phyloP scores from a whole-genome alignment of 306 rosid species.

The Lupinus albus region DNA sequence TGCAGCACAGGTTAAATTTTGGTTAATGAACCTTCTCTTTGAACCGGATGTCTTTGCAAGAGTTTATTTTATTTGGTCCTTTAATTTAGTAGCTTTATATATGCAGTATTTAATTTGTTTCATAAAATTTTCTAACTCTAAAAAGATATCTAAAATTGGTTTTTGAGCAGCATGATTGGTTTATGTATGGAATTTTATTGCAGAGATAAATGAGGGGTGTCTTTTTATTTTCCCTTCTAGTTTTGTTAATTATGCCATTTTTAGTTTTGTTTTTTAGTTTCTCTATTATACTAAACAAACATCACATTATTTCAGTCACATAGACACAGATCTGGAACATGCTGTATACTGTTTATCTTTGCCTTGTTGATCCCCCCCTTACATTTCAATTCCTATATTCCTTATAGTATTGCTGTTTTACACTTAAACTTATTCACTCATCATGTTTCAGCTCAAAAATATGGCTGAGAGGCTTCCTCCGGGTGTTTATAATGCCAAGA shows the following conservation, averaged over 20 bases:
- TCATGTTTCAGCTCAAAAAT: constrained; percentile 77
- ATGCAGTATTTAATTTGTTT: not conserved
- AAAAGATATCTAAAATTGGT: constrained; percentile 2
- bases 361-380: not conserved
- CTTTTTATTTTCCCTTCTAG: not conserved
- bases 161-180: constrained; percentile 11
- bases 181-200: not conserved
- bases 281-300: not conserved
- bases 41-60: constrained; percentile 29
- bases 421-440: constrained; percentile 21
- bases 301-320: constrained; percentile 1
- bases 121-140: not conserved
- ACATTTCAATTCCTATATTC: constrained; percentile 9
- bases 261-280: constrained; percentile 1
- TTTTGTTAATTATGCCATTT: not conserved
- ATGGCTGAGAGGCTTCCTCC: constrained; percentile 95
- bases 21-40: constrained; percentile 26
- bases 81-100: not conserved
- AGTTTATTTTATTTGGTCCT: constrained; percentile 23
- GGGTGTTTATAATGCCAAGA: constrained; percentile 70
- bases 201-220: not conserved
- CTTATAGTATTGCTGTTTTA: constrained; percentile 4
- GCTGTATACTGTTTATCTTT: constrained; percentile 15
- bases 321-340: not conserved
- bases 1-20: constrained; percentile 77